Evolutionary conservation across 108 stramenopile species (phyloP), one percentile per base, ranked within the genome.

Genomic region (Nitzschia palea): DNA sequence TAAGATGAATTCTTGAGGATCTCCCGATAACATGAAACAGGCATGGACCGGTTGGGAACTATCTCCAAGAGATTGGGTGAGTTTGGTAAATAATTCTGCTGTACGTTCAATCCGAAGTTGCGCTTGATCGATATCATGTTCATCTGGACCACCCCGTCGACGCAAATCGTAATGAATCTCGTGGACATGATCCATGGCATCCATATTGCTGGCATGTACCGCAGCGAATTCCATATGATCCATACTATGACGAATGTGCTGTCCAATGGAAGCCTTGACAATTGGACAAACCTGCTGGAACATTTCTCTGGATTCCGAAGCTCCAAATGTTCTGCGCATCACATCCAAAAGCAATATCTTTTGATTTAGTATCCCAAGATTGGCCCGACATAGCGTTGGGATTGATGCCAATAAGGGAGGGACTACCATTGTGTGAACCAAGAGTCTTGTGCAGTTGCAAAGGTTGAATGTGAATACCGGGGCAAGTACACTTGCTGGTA

Each of bases 181-280:
- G n/a, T n/a, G n/a, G n/a, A n/a, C n/a, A 31, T 25, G 45, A 44
- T 27, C 32, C 10, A 29, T 57, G 56, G 34, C 17, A 61, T 25
- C 23, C 18, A 27, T 23, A 2, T 22, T 23, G 12, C 15, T 36
- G 3, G 84, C 86, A 33, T 79, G 45, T n/a, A 74, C 43, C 2
- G 73, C 76, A 34, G 78, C 89, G 25, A 86, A 67, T 68, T 93
- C 84, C 12, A 89, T 73, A 65, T 97, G 96, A 70, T 95, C 93
- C 82, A 97, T 80, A 44, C 87, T 87, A 67, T 97, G 96, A 15
- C 96, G 91, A 68, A 94, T 71, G 71, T 97, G 96, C 45, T 90
- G 90, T 17, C 94, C 96, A 26, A 97, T 74, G 25, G 86, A 80
- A 10, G 95, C 89, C 23, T 81, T 73, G 30, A 92, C 88, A 32